Evolutionary conservation across 331 rosid genomes (phyloP).

Genomic region (Pyrus hybrid): DNA sequence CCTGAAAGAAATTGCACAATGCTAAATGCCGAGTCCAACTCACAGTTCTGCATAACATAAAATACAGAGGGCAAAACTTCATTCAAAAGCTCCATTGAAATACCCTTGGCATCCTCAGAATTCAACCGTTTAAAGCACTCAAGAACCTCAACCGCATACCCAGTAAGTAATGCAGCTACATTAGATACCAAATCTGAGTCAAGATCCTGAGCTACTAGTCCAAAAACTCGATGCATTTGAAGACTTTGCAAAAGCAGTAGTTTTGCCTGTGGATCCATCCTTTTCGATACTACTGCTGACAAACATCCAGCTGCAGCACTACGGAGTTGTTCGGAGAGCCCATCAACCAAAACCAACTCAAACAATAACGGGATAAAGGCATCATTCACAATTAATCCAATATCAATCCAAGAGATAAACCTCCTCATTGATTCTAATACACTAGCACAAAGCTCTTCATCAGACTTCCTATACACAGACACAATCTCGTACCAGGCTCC

Average conservation of each 20-base stretch:
- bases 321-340: constrained; percentile 59
- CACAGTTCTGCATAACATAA: constrained; percentile 66
- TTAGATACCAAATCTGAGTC: constrained; percentile 63
- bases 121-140: constrained; percentile 77
- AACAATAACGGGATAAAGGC: constrained; percentile 66
- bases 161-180: constrained; percentile 62
- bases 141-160: constrained; percentile 72
- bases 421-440: constrained; percentile 83
- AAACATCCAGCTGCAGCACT: constrained; percentile 77
- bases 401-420: constrained; percentile 94
- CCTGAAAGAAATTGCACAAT: constrained; percentile 72
- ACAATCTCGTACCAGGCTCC: constrained; percentile 76
- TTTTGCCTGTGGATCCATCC: constrained; percentile 78
- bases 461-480: constrained; percentile 54
- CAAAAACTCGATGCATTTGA: constrained; percentile 53
- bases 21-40: constrained; percentile 65
- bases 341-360: constrained; percentile 66
- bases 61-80: constrained; percentile 92
- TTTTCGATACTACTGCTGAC: constrained; percentile 73
- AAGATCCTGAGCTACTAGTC: constrained; percentile 49
- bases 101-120: constrained; percentile 66
- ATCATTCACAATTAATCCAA: constrained; percentile 78
- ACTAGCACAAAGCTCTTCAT: constrained; percentile 64
- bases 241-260: constrained; percentile 74
- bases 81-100: constrained; percentile 77